Percentiles rank a stretch among this genome's conserved stretches.
Conservation (phyloP, 2,329 filamentous ascomycete genomes). For the Corniculantispora saksenae region DNA sequence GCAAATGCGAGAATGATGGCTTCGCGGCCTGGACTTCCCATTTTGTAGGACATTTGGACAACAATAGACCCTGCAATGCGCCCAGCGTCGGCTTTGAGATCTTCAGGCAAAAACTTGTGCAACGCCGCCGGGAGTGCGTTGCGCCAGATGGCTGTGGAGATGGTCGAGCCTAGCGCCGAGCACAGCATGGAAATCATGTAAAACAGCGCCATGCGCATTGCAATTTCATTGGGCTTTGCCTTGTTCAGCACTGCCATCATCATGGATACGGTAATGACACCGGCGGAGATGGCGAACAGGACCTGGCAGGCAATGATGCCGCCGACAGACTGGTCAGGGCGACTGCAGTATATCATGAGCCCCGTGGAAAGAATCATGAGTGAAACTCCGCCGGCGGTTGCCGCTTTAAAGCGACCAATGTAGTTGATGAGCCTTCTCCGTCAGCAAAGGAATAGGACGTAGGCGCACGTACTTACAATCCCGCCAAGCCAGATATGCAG, state of each 20-base stretch:
- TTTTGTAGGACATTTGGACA: background rate
- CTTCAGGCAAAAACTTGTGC: background rate
- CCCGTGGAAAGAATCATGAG: background rate
- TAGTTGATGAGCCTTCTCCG: background rate
- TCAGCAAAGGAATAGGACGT: background rate
- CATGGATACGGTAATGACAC: background rate
- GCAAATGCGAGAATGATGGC: background rate
- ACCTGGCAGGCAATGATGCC: background rate
- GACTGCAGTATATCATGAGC: background rate
- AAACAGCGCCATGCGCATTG: background rate
- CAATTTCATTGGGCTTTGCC: background rate
- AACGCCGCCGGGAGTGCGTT: background rate
- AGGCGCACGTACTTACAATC: background rate
- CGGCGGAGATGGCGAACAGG: background rate
- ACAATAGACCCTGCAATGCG: background rate
- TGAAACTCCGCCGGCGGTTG: background rate
- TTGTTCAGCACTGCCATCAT: constrained; percentile 2
- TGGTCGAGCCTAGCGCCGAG: background rate
- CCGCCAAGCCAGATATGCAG: background rate
- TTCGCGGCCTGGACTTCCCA: background rate
- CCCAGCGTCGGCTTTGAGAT: background rate
- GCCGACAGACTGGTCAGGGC: background rate
- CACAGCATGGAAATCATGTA: background rate
- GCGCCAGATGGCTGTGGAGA: background rate
- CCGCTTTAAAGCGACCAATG: background rate